Conservation (phyloP, 495 filamentous ascomycete genomes). For the Talaromyces thailandensis region DNA sequence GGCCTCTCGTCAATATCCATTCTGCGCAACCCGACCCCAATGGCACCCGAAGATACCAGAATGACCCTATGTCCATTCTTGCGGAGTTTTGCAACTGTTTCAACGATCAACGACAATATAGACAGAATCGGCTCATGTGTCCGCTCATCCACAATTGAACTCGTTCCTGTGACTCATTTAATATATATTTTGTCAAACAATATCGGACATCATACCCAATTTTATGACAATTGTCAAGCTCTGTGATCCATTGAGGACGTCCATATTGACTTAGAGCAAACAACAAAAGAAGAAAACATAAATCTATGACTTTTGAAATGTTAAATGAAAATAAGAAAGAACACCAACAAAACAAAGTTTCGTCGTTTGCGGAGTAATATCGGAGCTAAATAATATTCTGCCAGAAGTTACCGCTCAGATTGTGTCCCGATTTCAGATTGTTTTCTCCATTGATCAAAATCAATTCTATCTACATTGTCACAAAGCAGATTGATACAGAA, state of each 20-base stretch:
- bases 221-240: constrained; percentile 81
- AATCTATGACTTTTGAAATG: constrained; percentile 12
- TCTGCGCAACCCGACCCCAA: constrained; percentile 80
- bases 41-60: constrained; percentile 92
- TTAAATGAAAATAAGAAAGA: not conserved
- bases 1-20: constrained; percentile 88
- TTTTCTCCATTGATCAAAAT: not conserved
- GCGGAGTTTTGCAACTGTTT: constrained; percentile 75
- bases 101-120: constrained; percentile 80
- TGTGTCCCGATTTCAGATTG: not conserved
- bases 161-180: constrained; percentile 59
- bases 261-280: not conserved
- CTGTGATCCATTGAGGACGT: constrained; percentile 9
- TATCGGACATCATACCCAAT: constrained; percentile 56
- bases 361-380: constrained; percentile 6
- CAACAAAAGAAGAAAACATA: not conserved
- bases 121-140: constrained; percentile 96
- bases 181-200: not conserved
- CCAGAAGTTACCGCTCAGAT: not conserved
- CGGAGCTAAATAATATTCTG: constrained; percentile 3
- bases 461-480: not conserved
- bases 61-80: constrained; percentile 92
- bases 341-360: not conserved
- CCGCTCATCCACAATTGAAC: constrained; percentile 93
- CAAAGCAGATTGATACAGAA: not conserved